Conservation (phyloP, 2,329 filamentous ascomycete species). For the Tolypocladium cylindrosporum region DNA sequence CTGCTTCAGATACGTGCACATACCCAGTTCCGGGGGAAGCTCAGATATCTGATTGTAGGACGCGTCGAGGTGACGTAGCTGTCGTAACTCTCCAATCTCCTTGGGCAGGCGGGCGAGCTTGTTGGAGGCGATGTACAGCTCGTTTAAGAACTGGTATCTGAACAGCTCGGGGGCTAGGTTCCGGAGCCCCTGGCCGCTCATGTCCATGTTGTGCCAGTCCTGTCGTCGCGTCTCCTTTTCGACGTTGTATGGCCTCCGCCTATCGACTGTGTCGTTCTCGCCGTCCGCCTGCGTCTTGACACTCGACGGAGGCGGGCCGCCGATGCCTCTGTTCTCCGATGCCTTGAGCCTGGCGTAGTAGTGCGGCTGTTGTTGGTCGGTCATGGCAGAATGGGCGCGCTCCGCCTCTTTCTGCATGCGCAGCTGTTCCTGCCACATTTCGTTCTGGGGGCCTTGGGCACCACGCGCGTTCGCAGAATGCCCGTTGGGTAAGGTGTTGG, state of each 20-base stretch:
- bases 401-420: slow-evolving; percentile 69
- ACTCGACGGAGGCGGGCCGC: slow-evolving; percentile 39
- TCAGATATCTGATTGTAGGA: slow-evolving; percentile 79
- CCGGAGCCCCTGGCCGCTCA: slow-evolving; percentile 90
- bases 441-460: slow-evolving; percentile 43
- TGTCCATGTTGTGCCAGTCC: slow-evolving; percentile 87
- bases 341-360: slow-evolving; percentile 66
- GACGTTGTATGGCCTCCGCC: slow-evolving; percentile 53
- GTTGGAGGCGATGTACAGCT: slow-evolving; percentile 91
- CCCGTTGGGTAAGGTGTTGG: slow-evolving; percentile 46
- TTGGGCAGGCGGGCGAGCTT: slow-evolving; percentile 72
- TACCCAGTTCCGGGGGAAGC: slow-evolving; percentile 84
- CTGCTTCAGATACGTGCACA: slow-evolving; percentile 86
- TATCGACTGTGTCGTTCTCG: slow-evolving; percentile 46
- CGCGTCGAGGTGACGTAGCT: slow-evolving; percentile 73
- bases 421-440: slow-evolving; percentile 84
- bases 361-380: slow-evolving; percentile 52
- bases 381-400: slow-evolving; percentile 62
- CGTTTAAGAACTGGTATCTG: slow-evolving; percentile 78
- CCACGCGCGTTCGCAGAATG: slow-evolving; percentile 37
- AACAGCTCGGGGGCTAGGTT: slow-evolving; percentile 74
- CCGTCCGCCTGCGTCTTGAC: slow-evolving; percentile 36
- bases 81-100: slow-evolving; percentile 71
- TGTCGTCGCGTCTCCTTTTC: slow-evolving; percentile 60
- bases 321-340: slow-evolving; percentile 57